phyloP scores from a whole-genome alignment of 78 protist genomes.

The Dictyostelium citrinum region DNA sequence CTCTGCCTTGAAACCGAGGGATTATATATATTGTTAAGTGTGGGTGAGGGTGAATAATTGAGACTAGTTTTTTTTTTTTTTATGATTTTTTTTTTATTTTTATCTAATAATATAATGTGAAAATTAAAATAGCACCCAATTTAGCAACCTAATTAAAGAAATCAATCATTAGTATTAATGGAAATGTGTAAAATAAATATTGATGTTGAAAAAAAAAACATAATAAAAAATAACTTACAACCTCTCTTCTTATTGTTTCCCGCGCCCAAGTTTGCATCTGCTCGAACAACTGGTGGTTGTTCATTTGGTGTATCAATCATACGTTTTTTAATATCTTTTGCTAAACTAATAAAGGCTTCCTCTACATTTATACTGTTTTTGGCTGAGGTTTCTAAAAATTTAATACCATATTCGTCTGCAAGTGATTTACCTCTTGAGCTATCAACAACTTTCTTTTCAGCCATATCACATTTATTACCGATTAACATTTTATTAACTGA shows the following conservation, averaged over 20 bases:
- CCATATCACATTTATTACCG: slow-evolving; percentile 97
- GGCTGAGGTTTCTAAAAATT: slow-evolving; percentile 98
- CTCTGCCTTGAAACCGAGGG: background rate
- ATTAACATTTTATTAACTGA: slow-evolving; percentile 95
- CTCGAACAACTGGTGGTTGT: background rate
- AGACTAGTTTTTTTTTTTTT: background rate
- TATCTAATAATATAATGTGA: background rate
- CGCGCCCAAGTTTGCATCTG: background rate
- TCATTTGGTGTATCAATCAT: slow-evolving; percentile 53
- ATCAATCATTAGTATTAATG: background rate
- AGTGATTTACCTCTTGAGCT: slow-evolving; percentile 81
- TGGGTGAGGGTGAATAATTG: background rate
- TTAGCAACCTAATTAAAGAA: background rate
- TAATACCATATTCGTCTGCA: slow-evolving; percentile 93
- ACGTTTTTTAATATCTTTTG: slow-evolving; percentile 94
- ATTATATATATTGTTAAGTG: background rate
- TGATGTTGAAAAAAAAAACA: background rate
- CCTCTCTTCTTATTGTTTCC: background rate
- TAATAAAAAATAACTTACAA: background rate
- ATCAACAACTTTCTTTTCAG: slow-evolving; percentile 87
- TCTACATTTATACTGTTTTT: slow-evolving; percentile 98
- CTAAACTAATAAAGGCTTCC: slow-evolving; percentile 98
- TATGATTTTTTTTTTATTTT: background rate
- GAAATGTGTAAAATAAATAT: too few species aligned
- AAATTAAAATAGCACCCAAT: background rate